Evolutionary conservation across 2,329 filamentous ascomycete species (phyloP).

Genomic region (Aspergillus sp.): DNA sequence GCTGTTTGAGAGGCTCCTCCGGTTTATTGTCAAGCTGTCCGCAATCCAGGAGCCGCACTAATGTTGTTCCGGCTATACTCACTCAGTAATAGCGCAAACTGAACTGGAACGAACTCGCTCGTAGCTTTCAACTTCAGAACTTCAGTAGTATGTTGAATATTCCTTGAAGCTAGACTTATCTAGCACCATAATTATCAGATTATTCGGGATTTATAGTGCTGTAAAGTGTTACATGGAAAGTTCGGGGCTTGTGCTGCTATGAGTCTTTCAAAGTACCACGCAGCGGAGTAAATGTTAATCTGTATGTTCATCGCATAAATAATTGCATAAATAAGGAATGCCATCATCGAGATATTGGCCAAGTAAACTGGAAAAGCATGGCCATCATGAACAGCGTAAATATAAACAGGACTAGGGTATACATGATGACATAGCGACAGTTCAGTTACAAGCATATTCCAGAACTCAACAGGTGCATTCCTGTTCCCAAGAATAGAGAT

Average conservation of each 20-base stretch:
- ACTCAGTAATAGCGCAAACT: not conserved
- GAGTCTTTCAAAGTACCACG: conserved; percentile 23
- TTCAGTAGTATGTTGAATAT: not conserved
- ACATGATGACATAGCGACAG: conserved; percentile 21
- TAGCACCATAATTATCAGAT: not conserved
- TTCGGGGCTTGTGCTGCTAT: not conserved
- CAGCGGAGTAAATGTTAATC: conserved; percentile 20
- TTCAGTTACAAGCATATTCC: conserved; percentile 18
- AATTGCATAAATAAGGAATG: conserved; percentile 19
- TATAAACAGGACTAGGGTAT: conserved; percentile 23
- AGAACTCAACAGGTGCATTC: not conserved
- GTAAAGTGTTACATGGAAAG: not conserved
- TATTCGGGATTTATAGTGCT: not conserved
- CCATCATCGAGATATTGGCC: conserved; percentile 6
- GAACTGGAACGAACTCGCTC: no score
- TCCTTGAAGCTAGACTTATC: not conserved
- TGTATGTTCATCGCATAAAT: conserved; percentile 27
- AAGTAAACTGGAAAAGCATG: conserved; percentile 10
- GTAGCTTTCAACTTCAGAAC: no score
- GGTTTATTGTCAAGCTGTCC: conserved; percentile 31
- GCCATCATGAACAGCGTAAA: conserved; percentile 19
- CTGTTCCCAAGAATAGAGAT: conserved; percentile 4
- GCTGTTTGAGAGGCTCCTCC: conserved; percentile 7
- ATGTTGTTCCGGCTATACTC: conserved; percentile 32
- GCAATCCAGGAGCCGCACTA: conserved; percentile 28